Percentiles rank a stretch among this genome's conserved stretches.
These are phyloP conservation scores for Furcasterigmium furcatum DNA, from an alignment of 2,329 filamentous ascomycete genomes.

Conservation along the genomic window DNA sequence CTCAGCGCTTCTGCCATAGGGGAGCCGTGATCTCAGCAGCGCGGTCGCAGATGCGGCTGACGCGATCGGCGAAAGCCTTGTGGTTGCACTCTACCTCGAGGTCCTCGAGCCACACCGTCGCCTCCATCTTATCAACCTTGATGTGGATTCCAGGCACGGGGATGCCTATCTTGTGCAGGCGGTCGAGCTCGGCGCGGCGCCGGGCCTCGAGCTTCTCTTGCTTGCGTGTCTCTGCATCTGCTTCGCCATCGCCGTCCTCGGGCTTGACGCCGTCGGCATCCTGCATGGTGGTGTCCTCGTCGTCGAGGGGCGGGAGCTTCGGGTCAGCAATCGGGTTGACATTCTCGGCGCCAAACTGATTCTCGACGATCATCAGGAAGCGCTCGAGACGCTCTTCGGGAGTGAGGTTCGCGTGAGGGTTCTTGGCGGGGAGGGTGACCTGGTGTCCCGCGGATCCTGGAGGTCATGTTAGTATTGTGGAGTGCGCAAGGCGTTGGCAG, in stretches of 20 bases:
- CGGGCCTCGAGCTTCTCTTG: conserved; percentile 45
- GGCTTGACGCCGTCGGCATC: conserved; percentile 29
- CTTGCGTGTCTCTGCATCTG: conserved; percentile 21
- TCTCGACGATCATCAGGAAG: conserved; percentile 93
- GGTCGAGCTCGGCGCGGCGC: conserved; percentile 67
- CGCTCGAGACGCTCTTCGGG: conserved; percentile 77
- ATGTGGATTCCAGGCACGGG: conserved; percentile 88
- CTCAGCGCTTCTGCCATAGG: conserved; percentile 44
- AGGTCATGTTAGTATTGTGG: not conserved
- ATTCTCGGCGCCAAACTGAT: conserved; percentile 85
- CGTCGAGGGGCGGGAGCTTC: conserved; percentile 42
- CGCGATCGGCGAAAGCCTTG: conserved; percentile 75
- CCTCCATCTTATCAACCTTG: conserved; percentile 81
- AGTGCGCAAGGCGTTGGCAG: conserved; percentile 14
- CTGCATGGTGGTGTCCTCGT: conserved; percentile 22
- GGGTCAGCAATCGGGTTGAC: conserved; percentile 72
- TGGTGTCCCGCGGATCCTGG: conserved; percentile 54
- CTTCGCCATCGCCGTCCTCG: conserved; percentile 20
- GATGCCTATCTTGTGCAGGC: conserved; percentile 80
- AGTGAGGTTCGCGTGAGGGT: conserved; percentile 70
- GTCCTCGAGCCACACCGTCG: conserved; percentile 88
- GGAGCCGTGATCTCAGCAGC: conserved; percentile 84
- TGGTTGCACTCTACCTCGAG: conserved; percentile 85
- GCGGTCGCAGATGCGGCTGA: conserved; percentile 85
- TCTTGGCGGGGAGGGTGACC: conserved; percentile 38